Evolutionary conservation across 169 alveolate species (phyloP), one percentile per base, ranked within the genome.

Genomic region (Plasmodium berghei): DNA sequence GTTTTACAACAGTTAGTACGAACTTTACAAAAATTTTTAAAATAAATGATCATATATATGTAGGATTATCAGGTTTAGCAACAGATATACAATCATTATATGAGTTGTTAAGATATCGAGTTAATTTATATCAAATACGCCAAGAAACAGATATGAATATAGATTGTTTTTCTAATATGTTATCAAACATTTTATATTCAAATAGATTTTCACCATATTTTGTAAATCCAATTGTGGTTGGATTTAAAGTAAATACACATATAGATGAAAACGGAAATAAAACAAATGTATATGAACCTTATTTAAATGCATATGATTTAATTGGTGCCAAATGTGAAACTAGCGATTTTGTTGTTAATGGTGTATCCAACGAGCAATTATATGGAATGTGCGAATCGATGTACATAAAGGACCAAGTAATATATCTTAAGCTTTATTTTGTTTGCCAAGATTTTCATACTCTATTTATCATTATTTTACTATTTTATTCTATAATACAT

Each of bases 351-450:
- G 99, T 97, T 58, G 98, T 96, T 54, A 97, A 96, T 16, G 99
- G 99, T 18, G 97, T 99, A 34, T 96, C 99, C 4, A 92, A 96
- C n/a, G 99, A 97, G 87, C 98, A 97, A 89, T 94, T 98, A 74
- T 97, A 93, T 73, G 99, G 99, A 73, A 96, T 97, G 61, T 98
- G 99, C 70, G 99, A 98, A 85, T 96, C 99, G 9, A 94, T 96
- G 90, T 98, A 96, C 93, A 95, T 95, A 63, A 98, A 98, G 48
- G 96, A 97, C 70, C 92, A 97, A 96, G 98, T 97, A 62, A 66
- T 74, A 1, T 0, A 10, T 34, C 18, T 18, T 1, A 14, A 20
- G 20, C 26, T n/a, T 55, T 12, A 2, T 34, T 45, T n/a, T 56
- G 40, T n/a, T 49, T 28, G 0, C 45, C 24, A 40, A 85, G 26